A percentile compares a stretch with the other conserved stretches of the same genome.
phyloP scores from a whole-genome alignment of 164 flowering plant genomes.

The Vitis rupestris region DNA sequence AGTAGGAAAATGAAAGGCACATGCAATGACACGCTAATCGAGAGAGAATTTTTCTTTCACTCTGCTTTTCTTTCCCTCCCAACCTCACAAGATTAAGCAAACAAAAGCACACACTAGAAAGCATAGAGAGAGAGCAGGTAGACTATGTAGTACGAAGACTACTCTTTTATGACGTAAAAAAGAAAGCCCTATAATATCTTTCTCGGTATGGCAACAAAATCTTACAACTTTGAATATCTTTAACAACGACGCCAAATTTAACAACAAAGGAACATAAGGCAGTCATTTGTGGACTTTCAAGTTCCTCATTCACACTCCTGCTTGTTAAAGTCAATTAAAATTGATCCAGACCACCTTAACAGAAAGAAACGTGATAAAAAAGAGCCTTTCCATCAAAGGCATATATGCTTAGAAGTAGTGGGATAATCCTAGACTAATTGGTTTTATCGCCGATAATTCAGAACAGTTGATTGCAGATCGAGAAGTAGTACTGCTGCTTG shows the following conservation, averaged over 20 bases:
- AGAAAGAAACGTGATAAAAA: not conserved
- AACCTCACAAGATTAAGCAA: no score
- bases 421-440: conserved; percentile 8
- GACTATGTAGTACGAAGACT: no score
- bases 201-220: no score
- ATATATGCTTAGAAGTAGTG: not conserved
- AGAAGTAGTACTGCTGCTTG: not conserved
- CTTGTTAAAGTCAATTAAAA: not conserved
- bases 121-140: no score
- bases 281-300: conserved; percentile 15
- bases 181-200: no score
- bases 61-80: no score
- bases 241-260: not conserved
- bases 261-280: conserved; percentile 7
- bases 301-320: conserved; percentile 15
- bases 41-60: no score
- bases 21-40: no score
- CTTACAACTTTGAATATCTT: no score
- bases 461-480: not conserved
- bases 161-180: no score
- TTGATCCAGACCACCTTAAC: conserved; percentile 2
- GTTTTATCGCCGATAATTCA: not conserved
- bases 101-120: no score
- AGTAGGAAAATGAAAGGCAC: no score
- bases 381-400: not conserved